These are phyloP conservation scores for Xylaria sp. DNA, from an alignment of 495 filamentous ascomycete genomes.

Conservation along the genomic window DNA sequence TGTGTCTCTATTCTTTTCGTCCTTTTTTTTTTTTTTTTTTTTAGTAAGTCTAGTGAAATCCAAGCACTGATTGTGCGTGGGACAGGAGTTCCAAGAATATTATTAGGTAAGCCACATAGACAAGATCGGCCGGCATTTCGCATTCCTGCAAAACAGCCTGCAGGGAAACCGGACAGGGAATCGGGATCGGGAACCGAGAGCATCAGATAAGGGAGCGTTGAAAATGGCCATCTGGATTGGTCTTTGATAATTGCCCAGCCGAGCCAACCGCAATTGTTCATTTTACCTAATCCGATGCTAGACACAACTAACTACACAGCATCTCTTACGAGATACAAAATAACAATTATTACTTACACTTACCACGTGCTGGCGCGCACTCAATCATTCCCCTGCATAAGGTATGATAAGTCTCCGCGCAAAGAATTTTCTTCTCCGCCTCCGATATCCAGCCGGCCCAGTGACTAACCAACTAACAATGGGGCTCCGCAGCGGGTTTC, in stretches of 20 bases:
- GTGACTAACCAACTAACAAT: not conserved
- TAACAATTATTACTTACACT: not conserved
- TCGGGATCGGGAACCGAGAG: slow-evolving; percentile 6
- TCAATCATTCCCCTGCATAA: slow-evolving; percentile 5
- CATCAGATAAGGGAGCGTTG: slow-evolving; percentile 15
- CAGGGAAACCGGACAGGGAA: slow-evolving; percentile 5
- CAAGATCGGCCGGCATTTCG: slow-evolving; percentile 25
- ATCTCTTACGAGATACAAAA: slow-evolving; percentile 19
- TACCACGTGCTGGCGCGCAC: slow-evolving; percentile 13
- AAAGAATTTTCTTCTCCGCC: slow-evolving; percentile 12
- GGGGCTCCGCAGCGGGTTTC: not conserved
- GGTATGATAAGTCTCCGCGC: slow-evolving; percentile 3
- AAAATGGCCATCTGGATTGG: slow-evolving; percentile 11
- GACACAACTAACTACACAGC: not conserved
- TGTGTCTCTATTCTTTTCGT: not conserved
- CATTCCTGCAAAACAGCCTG: slow-evolving; percentile 18
- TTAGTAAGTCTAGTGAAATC: not conserved
- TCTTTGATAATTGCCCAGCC: slow-evolving; percentile 9
- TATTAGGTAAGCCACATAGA: slow-evolving; percentile 11
- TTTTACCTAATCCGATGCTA: slow-evolving; percentile 49
- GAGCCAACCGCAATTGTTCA: slow-evolving; percentile 38
- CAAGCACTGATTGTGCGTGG: not conserved
- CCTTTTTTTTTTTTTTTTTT: not conserved
- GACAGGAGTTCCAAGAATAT: not conserved
- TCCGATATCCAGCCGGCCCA: slow-evolving; percentile 14